Evolutionary conservation across 306 rosid species (phyloP), one percentile per base, ranked within the genome.

Genomic region (Biancaea sappan): DNA sequence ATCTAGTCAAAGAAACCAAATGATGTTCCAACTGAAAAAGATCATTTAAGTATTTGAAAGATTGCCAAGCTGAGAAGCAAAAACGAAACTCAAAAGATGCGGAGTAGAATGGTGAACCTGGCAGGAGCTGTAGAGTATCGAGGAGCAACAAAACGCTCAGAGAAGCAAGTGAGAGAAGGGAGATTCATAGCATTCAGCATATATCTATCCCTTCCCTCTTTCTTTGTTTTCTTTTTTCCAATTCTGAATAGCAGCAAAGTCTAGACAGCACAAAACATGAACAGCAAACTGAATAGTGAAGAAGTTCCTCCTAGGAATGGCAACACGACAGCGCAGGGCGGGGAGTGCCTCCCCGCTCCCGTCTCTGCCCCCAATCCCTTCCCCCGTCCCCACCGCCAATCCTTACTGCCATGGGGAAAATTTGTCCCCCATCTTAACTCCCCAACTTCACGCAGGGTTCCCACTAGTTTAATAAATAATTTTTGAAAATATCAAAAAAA

Each of bases 61-160:
- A 86, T 60, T 77, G 80, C 64, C 74, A 43, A 57, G 58, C 51
- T 54, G 83, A 69, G 72, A 77, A 78, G 25, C 9, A 21, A 66
- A n/a, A 51, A 51, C 5, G 32, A 25, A 7, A 34, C 1, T 1
- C 15, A 51, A 32, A 19, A 58, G 21, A 6, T 0, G 2, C 7
- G 3, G 4, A 16, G 47, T 12, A 8, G 22, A 38, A 68, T 3
- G 12, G 19, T 38, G 47, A 29, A 44, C 71, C 82, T 77, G 48
- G 67, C 53, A 50, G 75, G 63, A 80, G 60, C 37, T 15, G 74
- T 51, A 7, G 85, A 86, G 60, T 28, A 58, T 35, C 73, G 62
- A 62, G 90, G 88, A 72, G 90, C 61, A 61, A 79, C 82, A 13
- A 69, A 59, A 52, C 71, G 73, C 25, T 67, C 73, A 46, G 83